Evolutionary conservation across 108 stramenopile species (phyloP), one percentile per base, ranked within the genome.

Genomic region (Cyclotella baltica): DNA sequence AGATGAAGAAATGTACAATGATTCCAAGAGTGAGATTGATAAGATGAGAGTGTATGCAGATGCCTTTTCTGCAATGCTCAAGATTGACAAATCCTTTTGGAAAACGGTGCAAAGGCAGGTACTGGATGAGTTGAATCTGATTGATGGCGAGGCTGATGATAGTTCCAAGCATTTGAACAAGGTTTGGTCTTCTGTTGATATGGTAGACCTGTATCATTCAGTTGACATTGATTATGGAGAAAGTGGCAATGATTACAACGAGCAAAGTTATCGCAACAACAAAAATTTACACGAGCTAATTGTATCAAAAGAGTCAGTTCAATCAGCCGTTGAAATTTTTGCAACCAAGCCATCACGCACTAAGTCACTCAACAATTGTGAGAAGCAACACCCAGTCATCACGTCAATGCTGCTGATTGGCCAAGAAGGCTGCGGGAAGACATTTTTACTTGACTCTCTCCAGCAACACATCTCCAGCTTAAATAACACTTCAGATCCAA

Each of bases 381-480:
- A 62, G 2, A 37, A 58, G 22, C 9, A 13, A 2, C 16, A 35
- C 10, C 35, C 29, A 13, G 28, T 66, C 15, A 43, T 85, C 10
- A 81, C 84, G 34, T 67, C 76, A 16, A 53, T 85, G 13, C 47
- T 95, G n/a, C 16, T 90, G 27, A 62, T 84, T 1, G 94, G 92
- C n/a, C 68, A 84, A 43, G 80, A 86, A 70, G 94, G 94, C 6
- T 85, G 78, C 38, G 94, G 92, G 13, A 95, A 95, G 57, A 88
- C 92, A 0, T 74, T 84, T 72, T 67, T 89, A n/a, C 86, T 89
- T 33, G 77, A 92, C 65, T 50, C 79, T 37, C 78, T 92, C 37
- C 48, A 83, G 75, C 38, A 30, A 28, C 72, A 34, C 28, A 34
- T 51, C 22, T 16, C 16, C 13, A 43, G 40, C 68, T 53, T 9